Conservation (phyloP, 192 early-diverging fungal species). For the Backusella mclennaniae region DNA sequence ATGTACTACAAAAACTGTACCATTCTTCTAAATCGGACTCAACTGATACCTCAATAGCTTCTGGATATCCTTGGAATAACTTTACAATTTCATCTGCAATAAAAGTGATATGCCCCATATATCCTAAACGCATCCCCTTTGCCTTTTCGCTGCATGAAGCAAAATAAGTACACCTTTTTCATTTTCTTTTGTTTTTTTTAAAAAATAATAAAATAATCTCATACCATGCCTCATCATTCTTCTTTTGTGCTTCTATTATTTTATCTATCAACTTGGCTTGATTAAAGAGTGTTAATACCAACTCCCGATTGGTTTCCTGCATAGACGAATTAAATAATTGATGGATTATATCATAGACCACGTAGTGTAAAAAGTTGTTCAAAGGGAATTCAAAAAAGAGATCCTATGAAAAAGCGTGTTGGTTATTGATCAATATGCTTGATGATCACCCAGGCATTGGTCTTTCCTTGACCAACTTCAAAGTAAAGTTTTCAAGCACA, state of each 20-base stretch:
- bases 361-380: constrained; percentile 99
- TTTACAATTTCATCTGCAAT: constrained; percentile 96
- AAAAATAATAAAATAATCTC: neutral
- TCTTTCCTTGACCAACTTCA: neutral
- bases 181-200: neutral
- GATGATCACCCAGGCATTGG: no score
- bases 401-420: constrained; percentile 33
- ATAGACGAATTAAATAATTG: constrained; percentile 94
- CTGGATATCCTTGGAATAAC: constrained; percentile 71
- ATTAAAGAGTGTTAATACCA: constrained; percentile 69
- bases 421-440: no score
- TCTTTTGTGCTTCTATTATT: constrained; percentile 83
- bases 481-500: neutral
- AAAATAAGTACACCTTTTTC: neutral
- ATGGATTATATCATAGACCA: constrained; percentile 98
- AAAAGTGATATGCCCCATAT: constrained; percentile 98
- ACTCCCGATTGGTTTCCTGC: constrained; percentile 57
- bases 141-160: constrained; percentile 60
- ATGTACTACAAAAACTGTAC: constrained; percentile 46
- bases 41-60: constrained; percentile 31
- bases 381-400: constrained; percentile 93
- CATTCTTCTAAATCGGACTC: constrained; percentile 49
- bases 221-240: constrained; percentile 83
- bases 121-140: constrained; percentile 89
- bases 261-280: constrained; percentile 83